Base-by-base conservation (phyloP, 2,329 filamentous ascomycete species). In the Kalmusia sp. region DNA sequence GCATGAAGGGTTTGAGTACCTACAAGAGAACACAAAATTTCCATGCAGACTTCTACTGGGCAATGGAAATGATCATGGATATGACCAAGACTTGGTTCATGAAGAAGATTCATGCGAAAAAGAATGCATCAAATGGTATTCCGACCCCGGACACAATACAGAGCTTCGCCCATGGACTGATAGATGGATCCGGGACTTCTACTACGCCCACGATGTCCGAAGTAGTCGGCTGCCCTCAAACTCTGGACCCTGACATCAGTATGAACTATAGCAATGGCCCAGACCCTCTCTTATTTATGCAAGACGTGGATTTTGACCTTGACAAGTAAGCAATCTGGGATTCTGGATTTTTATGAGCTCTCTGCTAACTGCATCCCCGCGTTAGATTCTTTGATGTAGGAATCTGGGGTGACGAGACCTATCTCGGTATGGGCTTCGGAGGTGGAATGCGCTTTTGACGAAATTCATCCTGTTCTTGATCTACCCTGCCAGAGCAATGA, bases 31-130 rank as follows among this genome's bases (percentile, higher is more conserved):
- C 33, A 15, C 65, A 59, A 19, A 64, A 65, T 25, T 49, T 67
- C 6, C 63, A 67, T 35, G 54, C 56, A 9, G 69, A 72, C 48
- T 73, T 71, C 33, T 73, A 67, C 63, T 56, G 48, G 50, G 66
- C 62, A 2, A 67, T 73, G 66, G 52, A 58, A 8, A 64, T 66
- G 54, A 66, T 72, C 2, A 66, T 65, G 28, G 65, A 71, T 8
- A 27, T 70, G 46, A 71, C 69, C 1, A 61, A 61, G 15, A 47
- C 40, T 0, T 73, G 70, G 69, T 73, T 70, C 34, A 47, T 65
- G 27, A 55, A 61, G 4, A 69, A 67, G 48, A 67, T 63, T n/a
- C 62, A 49, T 24, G 49, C 43, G 3, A 44, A 53, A 17, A 50
- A 37, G 2, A 35, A 43, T 8, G 45, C 41, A 6, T 44, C 45